A percentile compares a stretch with the other conserved stretches of the same genome.
Conservation (phyloP, 2,329 filamentous ascomycete species). For the Exophiala mesophila region DNA sequence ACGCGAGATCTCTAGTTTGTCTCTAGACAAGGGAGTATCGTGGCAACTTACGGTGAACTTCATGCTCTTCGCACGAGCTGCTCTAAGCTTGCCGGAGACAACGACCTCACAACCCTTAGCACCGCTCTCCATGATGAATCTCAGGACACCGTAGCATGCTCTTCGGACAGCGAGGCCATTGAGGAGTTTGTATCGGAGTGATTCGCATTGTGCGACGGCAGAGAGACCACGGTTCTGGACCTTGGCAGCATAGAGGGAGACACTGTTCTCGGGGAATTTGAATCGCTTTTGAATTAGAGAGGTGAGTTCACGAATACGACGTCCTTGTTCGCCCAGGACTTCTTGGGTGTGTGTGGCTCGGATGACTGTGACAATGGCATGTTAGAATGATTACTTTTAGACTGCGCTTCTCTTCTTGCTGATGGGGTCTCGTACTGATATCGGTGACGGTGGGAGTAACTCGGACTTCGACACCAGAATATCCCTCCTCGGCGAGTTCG, state of each 20-base stretch:
- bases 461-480: conserved; percentile 99
- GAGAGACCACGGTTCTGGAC: conserved; percentile 99
- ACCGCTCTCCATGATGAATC: conserved; percentile 99
- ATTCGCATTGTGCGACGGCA: conserved; percentile 99
- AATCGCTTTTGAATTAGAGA: conserved; percentile 99
- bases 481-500: conserved; percentile 99
- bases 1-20: too few relatives aligned
- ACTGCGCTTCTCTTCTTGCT: too few relatives aligned
- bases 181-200: conserved; percentile 99
- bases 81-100: conserved; percentile 97
- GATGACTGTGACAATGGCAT: conserved; percentile 59
- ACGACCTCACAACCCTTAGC: conserved; percentile 99
- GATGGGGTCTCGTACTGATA: conserved; percentile 62
- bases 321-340: conserved; percentile 99
- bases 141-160: conserved; percentile 99
- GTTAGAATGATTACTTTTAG: background rate
- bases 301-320: conserved; percentile 99
- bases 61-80: conserved; percentile 99
- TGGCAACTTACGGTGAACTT: conserved; percentile 84
- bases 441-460: conserved; percentile 99
- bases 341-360: conserved; percentile 99
- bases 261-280: conserved; percentile 99
- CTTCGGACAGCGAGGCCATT: conserved; percentile 98
- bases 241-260: conserved; percentile 99
- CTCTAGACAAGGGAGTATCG: background rate